Evolutionary conservation across 768 basidiomycete genomes (phyloP), one percentile per base, ranked within the genome.

Genomic region (Boletus eberwhitei): DNA sequence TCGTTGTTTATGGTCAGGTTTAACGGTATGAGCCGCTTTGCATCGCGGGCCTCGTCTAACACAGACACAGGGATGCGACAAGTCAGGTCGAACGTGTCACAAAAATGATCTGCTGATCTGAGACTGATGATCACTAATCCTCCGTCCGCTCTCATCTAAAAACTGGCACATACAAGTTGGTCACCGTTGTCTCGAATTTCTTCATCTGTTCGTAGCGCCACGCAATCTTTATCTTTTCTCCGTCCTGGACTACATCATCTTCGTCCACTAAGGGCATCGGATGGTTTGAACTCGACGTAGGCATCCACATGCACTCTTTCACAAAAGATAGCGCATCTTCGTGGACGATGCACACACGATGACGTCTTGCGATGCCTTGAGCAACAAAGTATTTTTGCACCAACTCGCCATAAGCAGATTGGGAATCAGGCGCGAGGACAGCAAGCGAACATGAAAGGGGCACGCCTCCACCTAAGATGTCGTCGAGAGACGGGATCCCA

Each of bases 151-250:
- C 51, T 26, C 52, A 21, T 48, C 7, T 41, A 54, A 41, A 55
- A 66, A 70, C 67, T 64, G 16, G 19, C 54, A 81, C 83, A 68
- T 77, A 81, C 77, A 73, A 72, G 58, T 73, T 72, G 42, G 76
- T 67, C 21, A 93, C 85, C 3, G 91, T 93, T 5, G 94, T 97
- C 73, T 91, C 83, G 69, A 97, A 96, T 72, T 79, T 86, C 73
- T 88, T 90, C 90, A 98, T 90, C 53, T 86, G 80, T 64, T 93
- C 92, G 71, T 99, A 99, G 66, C 97, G 81, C 91, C 97, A 99
- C 31, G 97, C 97, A 63, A 99, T 98, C 75, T 90, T 96, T 59
- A 95, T 88, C 62, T 84, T 85, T 26, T 83, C 77, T 39, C 74
- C 79, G 35, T 63, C 66, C 59, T 77, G 77, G 13, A 66, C 65